Conservation (phyloP, 139 green algal species). For the Chlamydomonas incerta region DNA sequence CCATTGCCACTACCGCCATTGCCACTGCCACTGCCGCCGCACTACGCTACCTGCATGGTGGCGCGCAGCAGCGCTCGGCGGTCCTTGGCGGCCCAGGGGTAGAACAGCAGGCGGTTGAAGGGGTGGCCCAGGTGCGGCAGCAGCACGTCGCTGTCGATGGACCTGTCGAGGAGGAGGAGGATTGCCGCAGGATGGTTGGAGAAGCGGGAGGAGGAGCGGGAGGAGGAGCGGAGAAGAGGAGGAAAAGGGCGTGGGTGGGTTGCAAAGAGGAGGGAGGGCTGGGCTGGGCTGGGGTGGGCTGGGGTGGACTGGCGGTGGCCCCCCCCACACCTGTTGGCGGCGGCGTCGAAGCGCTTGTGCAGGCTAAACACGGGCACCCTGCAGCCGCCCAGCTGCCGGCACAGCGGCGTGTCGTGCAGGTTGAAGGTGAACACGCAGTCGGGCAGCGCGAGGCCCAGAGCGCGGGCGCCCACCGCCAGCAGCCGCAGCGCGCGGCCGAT, state of each 20-base stretch:
- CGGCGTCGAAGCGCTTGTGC: conserved; percentile 12
- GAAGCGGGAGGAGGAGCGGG: too few species aligned
- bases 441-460: background rate
- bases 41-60: background rate
- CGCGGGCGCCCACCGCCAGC: background rate
- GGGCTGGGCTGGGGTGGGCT: too few species aligned
- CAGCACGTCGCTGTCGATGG: conserved; percentile 6
- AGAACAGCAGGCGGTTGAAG: background rate
- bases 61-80: background rate
- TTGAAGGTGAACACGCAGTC: conserved; percentile 6
- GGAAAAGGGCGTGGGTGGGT: too few species aligned
- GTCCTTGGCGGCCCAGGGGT: conserved; percentile 11
- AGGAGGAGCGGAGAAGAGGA: too few species aligned
- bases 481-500: too few species aligned
- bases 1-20: too few species aligned
- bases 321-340: background rate
- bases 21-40: too few species aligned
- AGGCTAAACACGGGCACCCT: conserved; percentile 9
- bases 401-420: background rate
- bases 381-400: background rate
- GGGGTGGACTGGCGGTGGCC: too few species aligned
- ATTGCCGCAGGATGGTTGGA: background rate
- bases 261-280: background rate
- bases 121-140: conserved; percentile 7
- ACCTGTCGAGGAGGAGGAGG: background rate